Evolutionary conservation across 306 rosid genomes (phyloP).

Genomic region (Amphicarpaea edgeworthii): DNA sequence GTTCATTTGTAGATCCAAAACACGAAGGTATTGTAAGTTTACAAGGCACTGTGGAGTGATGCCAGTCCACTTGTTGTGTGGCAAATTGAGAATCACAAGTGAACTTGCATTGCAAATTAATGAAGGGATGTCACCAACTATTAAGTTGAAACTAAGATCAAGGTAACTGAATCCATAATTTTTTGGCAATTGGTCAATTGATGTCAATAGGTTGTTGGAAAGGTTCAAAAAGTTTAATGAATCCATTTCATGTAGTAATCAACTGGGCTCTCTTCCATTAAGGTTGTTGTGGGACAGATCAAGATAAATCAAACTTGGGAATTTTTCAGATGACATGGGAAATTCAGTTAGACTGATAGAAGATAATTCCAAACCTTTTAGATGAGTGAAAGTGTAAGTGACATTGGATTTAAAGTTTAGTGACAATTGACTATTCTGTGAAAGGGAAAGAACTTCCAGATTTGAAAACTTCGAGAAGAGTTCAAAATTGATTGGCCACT

Average conservation of each 20-base stretch:
- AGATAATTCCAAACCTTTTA: background rate
- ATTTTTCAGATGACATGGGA: background rate
- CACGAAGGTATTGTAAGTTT: background rate
- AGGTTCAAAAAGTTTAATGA: background rate
- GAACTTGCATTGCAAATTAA: slow-evolving; percentile 23
- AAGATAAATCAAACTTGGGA: background rate
- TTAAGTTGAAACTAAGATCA: slow-evolving; percentile 38
- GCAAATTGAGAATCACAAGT: background rate
- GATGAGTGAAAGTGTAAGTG: background rate
- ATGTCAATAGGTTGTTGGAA: slow-evolving; percentile 40
- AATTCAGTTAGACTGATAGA: background rate
- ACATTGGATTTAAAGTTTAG: background rate
- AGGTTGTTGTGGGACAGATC: slow-evolving; percentile 42
- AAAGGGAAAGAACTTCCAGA: background rate
- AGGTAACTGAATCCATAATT: background rate
- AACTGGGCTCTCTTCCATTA: slow-evolving; percentile 8
- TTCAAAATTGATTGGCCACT: background rate
- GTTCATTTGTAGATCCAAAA: too few relatives aligned
- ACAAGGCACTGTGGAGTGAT: slow-evolving; percentile 44
- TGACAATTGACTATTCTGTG: too few relatives aligned
- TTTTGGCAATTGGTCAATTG: background rate
- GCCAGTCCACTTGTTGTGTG: slow-evolving; percentile 27
- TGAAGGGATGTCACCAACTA: slow-evolving; percentile 23
- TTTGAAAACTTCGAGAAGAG: background rate
- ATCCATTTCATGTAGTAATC: slow-evolving; percentile 17